A percentile compares a stretch with the other conserved stretches of the same genome.
Conservation (phyloP, 2,329 filamentous ascomycete species). For the Laburnicola sp. region DNA sequence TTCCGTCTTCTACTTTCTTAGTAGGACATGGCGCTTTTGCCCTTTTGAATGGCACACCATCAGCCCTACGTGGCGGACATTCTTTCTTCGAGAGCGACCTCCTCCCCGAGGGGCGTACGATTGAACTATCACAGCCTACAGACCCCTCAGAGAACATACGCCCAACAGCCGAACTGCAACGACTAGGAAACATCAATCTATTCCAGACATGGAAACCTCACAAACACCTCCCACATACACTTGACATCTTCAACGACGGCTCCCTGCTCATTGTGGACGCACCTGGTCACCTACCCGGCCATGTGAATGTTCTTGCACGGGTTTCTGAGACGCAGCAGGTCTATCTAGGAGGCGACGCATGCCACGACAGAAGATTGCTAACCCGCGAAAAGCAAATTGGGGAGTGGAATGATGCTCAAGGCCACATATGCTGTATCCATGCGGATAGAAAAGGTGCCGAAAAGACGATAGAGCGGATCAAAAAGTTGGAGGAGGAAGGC, state of each 20-base stretch:
- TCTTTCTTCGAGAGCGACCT: constrained; percentile 52
- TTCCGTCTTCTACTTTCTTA: constrained; percentile 44
- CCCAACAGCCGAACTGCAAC: not conserved
- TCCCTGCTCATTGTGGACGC: constrained; percentile 54
- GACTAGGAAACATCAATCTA: constrained; percentile 16
- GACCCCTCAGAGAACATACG: not conserved
- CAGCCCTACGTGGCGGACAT: constrained; percentile 32
- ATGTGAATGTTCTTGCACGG: constrained; percentile 56
- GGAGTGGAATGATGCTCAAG: constrained; percentile 53
- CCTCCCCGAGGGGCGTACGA: constrained; percentile 46
- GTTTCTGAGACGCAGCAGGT: constrained; percentile 46
- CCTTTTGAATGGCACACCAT: constrained; percentile 28
- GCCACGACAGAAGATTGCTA: constrained; percentile 57
- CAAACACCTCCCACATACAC: constrained; percentile 48
- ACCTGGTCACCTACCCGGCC: constrained; percentile 58
- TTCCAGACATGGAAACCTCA: constrained; percentile 48
- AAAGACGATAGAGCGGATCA: constrained; percentile 51
- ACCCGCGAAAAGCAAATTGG: constrained; percentile 58
- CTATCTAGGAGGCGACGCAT: constrained; percentile 59
- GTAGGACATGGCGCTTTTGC: constrained; percentile 40
- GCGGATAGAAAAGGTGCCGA: constrained; percentile 52
- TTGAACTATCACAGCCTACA: constrained; percentile 50
- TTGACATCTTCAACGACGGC: constrained; percentile 56
- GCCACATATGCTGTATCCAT: constrained; percentile 56
- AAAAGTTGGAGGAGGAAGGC: constrained; percentile 43